Evolutionary conservation across 176 grass and related monocot species (phyloP).

Genomic region (Coix lacrymajobi): DNA sequence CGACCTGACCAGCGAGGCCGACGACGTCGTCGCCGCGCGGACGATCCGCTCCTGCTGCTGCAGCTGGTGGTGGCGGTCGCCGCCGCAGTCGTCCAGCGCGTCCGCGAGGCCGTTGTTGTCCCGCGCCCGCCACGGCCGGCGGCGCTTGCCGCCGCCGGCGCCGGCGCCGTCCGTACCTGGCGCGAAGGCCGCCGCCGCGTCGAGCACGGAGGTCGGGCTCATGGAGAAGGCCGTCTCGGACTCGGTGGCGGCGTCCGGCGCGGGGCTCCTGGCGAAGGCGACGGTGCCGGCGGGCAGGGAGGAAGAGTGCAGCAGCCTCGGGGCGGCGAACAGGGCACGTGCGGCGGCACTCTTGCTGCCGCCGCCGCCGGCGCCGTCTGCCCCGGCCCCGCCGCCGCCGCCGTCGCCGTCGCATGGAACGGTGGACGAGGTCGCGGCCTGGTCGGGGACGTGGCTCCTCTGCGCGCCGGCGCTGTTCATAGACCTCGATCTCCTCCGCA

Average conservation of each 20-base stretch:
- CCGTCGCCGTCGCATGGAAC: background rate
- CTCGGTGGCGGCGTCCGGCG: constrained; percentile 5
- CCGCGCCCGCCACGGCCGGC: constrained; percentile 30
- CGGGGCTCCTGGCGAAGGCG: background rate
- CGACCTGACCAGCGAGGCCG: constrained; percentile 3
- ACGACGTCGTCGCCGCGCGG: constrained; percentile 13
- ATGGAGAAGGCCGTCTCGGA: constrained; percentile 26
- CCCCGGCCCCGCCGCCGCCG: background rate
- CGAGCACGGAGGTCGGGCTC: constrained; percentile 58
- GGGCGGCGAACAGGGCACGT: constrained; percentile 6
- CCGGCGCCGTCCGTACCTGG: background rate
- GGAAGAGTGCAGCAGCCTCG: constrained; percentile 39
- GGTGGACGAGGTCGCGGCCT: background rate
- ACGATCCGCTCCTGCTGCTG: constrained; percentile 21
- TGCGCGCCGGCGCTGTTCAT: constrained; percentile 28
- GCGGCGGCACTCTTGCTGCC: background rate
- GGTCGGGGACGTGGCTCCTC: constrained; percentile 9
- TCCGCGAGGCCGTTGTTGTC: constrained; percentile 35
- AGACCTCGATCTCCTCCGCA: constrained; percentile 43
- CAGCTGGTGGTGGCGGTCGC: too few relatives aligned
- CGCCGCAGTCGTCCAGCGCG: constrained; percentile 45
- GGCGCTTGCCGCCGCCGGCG: background rate
- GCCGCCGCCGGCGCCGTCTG: background rate
- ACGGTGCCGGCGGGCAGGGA: constrained; percentile 26
- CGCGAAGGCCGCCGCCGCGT: constrained; percentile 14